A percentile compares a stretch with the other conserved stretches of the same genome.
Evolutionary conservation across 83 land plant species (phyloP).

Genomic region (Picea engelmannii): DNA sequence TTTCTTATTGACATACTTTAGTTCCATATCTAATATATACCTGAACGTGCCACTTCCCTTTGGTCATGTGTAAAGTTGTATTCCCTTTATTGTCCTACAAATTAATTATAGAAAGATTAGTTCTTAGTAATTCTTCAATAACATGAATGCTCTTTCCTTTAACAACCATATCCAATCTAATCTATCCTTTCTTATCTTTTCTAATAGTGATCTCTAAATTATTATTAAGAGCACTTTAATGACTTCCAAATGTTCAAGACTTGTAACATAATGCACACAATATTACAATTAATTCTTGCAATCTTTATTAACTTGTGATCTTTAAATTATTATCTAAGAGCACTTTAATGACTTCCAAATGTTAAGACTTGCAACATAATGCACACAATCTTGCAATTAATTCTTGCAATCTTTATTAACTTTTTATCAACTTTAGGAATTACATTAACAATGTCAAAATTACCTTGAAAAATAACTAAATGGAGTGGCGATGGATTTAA

Average conservation of each 20-base stretch:
- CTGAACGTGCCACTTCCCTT: conserved; percentile 54
- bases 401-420: conserved; percentile 57
- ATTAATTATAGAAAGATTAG: conserved; percentile 39
- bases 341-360: conserved; percentile 52
- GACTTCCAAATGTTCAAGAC: no score
- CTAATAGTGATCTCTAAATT: conserved; percentile 21
- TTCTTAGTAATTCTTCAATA: conserved; percentile 44
- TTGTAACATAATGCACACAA: no score
- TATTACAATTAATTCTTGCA: no score
- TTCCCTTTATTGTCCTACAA: conserved; percentile 57
- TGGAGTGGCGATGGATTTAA: conserved; percentile 66
- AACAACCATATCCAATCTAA: conserved; percentile 58
- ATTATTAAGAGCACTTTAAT: no score
- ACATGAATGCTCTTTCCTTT: conserved; percentile 57
- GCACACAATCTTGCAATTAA: conserved; percentile 68
- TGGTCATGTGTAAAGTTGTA: conserved; percentile 64
- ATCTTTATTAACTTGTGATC: no score
- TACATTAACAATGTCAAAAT: conserved; percentile 52
- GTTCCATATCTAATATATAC: no score
- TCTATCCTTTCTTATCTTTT: conserved; percentile 75
- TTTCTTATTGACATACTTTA: no score
- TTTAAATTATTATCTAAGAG: conserved; percentile 44
- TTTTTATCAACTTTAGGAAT: conserved; percentile 44
- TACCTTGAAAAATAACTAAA: conserved; percentile 65
- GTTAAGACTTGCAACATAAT: conserved; percentile 64